Percentiles rank a stretch among this genome's conserved stretches.
These are phyloP conservation scores for Phytophthora multivora DNA, from an alignment of 352 stramenopile species.

Conservation along the genomic window DNA sequence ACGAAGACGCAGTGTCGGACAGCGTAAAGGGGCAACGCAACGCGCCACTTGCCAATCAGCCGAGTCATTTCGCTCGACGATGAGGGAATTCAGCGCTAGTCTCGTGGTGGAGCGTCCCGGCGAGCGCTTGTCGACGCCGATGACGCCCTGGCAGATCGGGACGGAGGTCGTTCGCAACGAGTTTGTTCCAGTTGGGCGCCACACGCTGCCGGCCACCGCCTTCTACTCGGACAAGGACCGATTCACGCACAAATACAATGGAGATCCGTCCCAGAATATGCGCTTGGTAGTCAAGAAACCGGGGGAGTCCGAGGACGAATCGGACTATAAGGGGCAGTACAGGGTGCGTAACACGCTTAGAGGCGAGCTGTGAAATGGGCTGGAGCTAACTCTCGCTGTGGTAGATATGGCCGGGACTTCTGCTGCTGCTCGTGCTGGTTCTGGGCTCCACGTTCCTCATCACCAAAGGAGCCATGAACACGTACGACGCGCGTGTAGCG, in stretches of 20 bases:
- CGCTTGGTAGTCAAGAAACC: slow-evolving; percentile 41
- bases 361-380: background rate
- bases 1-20: slow-evolving; percentile 13
- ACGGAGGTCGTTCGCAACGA: slow-evolving; percentile 26
- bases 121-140: slow-evolving; percentile 15
- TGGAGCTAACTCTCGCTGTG: slow-evolving; percentile 4
- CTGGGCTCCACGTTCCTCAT: slow-evolving; percentile 37
- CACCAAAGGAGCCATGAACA: slow-evolving; percentile 36
- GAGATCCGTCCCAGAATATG: slow-evolving; percentile 28
- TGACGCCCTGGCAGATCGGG: slow-evolving; percentile 30
- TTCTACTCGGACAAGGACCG: slow-evolving; percentile 38
- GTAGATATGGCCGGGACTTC: slow-evolving; percentile 69
- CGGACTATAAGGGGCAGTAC: slow-evolving; percentile 54
- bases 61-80: slow-evolving; percentile 1
- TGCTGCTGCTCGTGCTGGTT: slow-evolving; percentile 55
- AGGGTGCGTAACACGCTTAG: slow-evolving; percentile 27
- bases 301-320: slow-evolving; percentile 21
- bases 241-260: slow-evolving; percentile 14
- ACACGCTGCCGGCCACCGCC: slow-evolving; percentile 25
- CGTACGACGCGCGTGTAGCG: slow-evolving; percentile 26
- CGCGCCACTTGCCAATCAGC: slow-evolving; percentile 9
- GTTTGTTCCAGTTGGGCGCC: background rate
- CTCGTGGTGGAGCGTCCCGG: slow-evolving; percentile 21
- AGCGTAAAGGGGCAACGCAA: slow-evolving; percentile 20
- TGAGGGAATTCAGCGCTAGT: slow-evolving; percentile 24